phyloP scores from a whole-genome alignment of 768 basidiomycete species.

The Lyophyllum decastes region DNA sequence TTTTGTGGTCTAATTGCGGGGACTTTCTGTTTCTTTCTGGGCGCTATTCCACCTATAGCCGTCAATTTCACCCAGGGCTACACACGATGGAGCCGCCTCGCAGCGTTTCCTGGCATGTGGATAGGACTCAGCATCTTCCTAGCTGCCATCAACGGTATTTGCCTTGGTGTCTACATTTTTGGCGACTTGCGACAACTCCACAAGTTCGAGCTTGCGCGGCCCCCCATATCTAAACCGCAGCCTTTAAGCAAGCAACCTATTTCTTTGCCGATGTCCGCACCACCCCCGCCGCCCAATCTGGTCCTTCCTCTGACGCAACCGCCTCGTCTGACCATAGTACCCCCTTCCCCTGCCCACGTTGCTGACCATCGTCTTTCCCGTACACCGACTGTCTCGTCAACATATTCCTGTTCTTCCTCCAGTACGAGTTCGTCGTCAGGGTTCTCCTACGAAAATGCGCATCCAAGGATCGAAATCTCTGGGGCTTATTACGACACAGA shows the following conservation, averaged over 20 bases:
- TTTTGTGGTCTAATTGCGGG: constrained; percentile 72
- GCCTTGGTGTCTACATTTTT: constrained; percentile 77
- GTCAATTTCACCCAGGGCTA: constrained; percentile 47
- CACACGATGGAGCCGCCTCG: constrained; percentile 58
- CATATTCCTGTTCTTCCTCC: constrained; percentile 23
- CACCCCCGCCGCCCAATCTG: constrained; percentile 19
- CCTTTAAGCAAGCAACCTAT: constrained; percentile 30
- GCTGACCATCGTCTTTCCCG: constrained; percentile 20
- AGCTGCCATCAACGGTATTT: constrained; percentile 70
- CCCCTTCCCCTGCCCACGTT: constrained; percentile 30
- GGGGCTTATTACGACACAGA: constrained; percentile 43
- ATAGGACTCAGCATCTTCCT: constrained; percentile 63
- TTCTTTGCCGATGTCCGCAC: constrained; percentile 20
- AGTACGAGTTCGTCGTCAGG: constrained; percentile 21
- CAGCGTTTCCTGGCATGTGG: constrained; percentile 70
- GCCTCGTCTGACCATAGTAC: constrained; percentile 23
- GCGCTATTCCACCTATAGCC: constrained; percentile 48
- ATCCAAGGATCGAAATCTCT: constrained; percentile 40
- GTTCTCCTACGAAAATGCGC: constrained; percentile 18
- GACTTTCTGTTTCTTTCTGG: constrained; percentile 45
- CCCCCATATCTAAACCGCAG: constrained; percentile 56
- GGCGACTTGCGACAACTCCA: constrained; percentile 79
- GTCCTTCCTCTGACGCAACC: constrained; percentile 17
- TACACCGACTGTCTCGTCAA: constrained; percentile 15
- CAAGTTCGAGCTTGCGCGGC: constrained; percentile 75